These are phyloP conservation scores for Talaromyces sp. DNA, from an alignment of 2,329 filamentous ascomycete genomes.

Conservation along the genomic window DNA sequence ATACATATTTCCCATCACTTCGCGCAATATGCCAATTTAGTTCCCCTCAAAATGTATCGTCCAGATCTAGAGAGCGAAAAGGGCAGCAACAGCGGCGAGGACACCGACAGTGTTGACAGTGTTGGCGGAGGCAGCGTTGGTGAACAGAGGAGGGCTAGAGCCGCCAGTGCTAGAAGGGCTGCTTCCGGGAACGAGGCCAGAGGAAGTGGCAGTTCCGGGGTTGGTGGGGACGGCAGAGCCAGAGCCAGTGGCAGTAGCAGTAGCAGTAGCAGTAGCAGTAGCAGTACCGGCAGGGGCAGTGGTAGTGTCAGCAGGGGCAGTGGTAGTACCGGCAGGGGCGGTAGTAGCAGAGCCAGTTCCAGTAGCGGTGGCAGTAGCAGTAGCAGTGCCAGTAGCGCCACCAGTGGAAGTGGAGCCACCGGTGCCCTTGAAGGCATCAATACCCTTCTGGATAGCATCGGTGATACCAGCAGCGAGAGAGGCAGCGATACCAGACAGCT, in stretches of 20 bases:
- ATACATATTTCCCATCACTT: neutral
- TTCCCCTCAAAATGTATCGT: neutral
- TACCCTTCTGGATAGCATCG: constrained; percentile 26
- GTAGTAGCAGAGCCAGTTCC: constrained; percentile 8
- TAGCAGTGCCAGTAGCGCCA: neutral
- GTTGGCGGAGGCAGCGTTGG: constrained; percentile 14
- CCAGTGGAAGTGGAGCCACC: constrained; percentile 3
- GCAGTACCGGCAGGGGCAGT: neutral
- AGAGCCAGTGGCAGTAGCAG: too few species aligned
- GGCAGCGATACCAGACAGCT: constrained; percentile 19
- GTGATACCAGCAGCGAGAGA: constrained; percentile 25
- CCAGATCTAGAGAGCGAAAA: constrained; percentile 15
- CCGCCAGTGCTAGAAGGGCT: constrained; percentile 4
- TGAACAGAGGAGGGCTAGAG: constrained; percentile 9
- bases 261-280: too few species aligned
- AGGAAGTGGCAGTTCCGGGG: neutral
- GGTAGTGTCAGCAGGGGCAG: constrained; percentile 9
- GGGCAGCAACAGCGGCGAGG: constrained; percentile 14
- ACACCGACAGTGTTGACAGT: constrained; percentile 13
- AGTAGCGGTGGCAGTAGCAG: constrained; percentile 5
- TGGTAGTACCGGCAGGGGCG: neutral
- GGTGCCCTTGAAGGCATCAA: constrained; percentile 21
- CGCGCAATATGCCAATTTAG: neutral
- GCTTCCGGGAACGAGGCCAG: constrained; percentile 2
- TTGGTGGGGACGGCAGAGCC: too few species aligned